A percentile compares a stretch with the other conserved stretches of the same genome.
phyloP scores from a whole-genome alignment of 805 yeast species.

The Lipomyces spencermartinsiae region DNA sequence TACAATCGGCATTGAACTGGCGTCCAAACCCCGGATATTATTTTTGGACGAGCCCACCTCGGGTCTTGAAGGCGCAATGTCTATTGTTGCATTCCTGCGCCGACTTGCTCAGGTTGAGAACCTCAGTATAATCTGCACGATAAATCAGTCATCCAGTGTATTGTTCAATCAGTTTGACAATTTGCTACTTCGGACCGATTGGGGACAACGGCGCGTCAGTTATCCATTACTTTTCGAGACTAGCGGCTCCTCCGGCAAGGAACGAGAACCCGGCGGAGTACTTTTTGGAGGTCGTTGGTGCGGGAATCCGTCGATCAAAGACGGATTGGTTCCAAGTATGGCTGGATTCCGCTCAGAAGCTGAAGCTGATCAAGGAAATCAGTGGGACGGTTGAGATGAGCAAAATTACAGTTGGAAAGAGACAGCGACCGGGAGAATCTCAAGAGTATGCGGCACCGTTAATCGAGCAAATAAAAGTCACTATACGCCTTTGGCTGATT shows the following conservation, averaged over 20 bases:
- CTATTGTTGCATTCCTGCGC: conserved; percentile 68
- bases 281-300: conserved; percentile 75
- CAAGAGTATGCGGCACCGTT: conserved; percentile 38
- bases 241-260: conserved; percentile 69
- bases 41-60: conserved; percentile 75
- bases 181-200: conserved; percentile 75
- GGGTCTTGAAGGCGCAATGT: conserved; percentile 73
- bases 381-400: conserved; percentile 57
- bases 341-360: conserved; percentile 75
- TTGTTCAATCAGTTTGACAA: conserved; percentile 72
- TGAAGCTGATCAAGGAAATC: conserved; percentile 59
- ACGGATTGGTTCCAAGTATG: conserved; percentile 61
- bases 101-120: conserved; percentile 71
- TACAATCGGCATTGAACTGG: conserved; percentile 75
- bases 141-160: conserved; percentile 78
- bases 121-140: conserved; percentile 78
- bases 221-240: conserved; percentile 68
- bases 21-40: conserved; percentile 68
- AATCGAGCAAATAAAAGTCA: conserved; percentile 54
- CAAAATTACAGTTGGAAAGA: not conserved
- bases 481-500: conserved; percentile 62
- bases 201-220: conserved; percentile 66
- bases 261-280: conserved; percentile 79
- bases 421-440: conserved; percentile 3
- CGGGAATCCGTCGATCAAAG: conserved; percentile 54